These are phyloP conservation scores for Lachnellula suecica DNA, from an alignment of 2,329 filamentous ascomycete genomes.

Conservation along the genomic window DNA sequence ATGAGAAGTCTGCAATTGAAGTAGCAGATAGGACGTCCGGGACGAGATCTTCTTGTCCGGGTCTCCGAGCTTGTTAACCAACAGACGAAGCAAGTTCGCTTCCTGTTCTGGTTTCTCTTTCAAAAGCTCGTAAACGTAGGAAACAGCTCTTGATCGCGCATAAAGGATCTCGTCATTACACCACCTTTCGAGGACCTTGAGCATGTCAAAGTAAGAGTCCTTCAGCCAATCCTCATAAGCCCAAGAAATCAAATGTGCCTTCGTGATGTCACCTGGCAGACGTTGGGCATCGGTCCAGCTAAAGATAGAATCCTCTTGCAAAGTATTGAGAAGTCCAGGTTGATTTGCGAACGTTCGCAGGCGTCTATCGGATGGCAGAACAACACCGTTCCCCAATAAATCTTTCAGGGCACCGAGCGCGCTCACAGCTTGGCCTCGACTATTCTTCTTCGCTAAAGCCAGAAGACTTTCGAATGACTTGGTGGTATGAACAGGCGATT, in stretches of 20 bases:
- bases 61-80: slow-evolving; percentile 97
- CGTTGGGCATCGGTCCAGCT: slow-evolving; percentile 68
- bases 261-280: slow-evolving; percentile 72
- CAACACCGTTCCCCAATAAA: slow-evolving; percentile 82
- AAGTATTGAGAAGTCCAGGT: slow-evolving; percentile 68
- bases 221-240: slow-evolving; percentile 96
- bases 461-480: slow-evolving; percentile 87
- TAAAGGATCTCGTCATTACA: slow-evolving; percentile 95
- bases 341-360: slow-evolving; percentile 78
- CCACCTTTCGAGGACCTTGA: slow-evolving; percentile 90
- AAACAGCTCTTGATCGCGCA: slow-evolving; percentile 81
- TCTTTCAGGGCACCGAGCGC: slow-evolving; percentile 94
- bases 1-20: slow-evolving; percentile 86
- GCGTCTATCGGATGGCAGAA: slow-evolving; percentile 81
- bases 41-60: slow-evolving; percentile 95
- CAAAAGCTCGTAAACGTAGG: slow-evolving; percentile 86
- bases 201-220: slow-evolving; percentile 85
- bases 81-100: slow-evolving; percentile 82
- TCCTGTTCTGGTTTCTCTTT: slow-evolving; percentile 98
- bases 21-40: slow-evolving; percentile 85
- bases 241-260: slow-evolving; percentile 82
- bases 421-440: slow-evolving; percentile 86
- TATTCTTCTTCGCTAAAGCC: slow-evolving; percentile 85
- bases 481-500: slow-evolving; percentile 90
- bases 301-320: slow-evolving; percentile 58